Percentiles rank a stretch among this genome's conserved stretches.
phyloP scores from a whole-genome alignment of 1,284 basidiomycete species.

The Tilletiaria anomala region DNA sequence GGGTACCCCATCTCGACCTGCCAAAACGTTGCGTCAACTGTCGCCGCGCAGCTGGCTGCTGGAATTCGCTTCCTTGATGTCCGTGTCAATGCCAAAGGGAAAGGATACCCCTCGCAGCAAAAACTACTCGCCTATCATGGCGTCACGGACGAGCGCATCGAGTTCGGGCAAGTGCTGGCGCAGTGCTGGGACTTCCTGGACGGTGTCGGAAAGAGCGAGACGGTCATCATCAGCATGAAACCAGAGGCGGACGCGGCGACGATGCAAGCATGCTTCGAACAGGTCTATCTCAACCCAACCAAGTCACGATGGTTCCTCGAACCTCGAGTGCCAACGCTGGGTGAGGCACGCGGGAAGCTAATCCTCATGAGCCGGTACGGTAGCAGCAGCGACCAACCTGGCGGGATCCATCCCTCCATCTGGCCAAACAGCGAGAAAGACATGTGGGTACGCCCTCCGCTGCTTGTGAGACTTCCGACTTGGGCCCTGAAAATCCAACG shows the following conservation, averaged over 20 bases:
- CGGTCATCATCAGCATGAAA: background rate
- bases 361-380: slow-evolving; percentile 19
- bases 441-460: too few species aligned
- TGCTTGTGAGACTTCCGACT: too few species aligned
- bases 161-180: slow-evolving; percentile 11
- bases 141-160: slow-evolving; percentile 14
- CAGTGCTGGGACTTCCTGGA: slow-evolving; percentile 12
- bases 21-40: slow-evolving; percentile 8
- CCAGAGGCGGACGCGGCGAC: background rate
- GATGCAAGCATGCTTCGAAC: background rate
- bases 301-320: slow-evolving; percentile 12
- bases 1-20: slow-evolving; percentile 25
- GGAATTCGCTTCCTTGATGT: slow-evolving; percentile 26
- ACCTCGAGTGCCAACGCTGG: slow-evolving; percentile 10
- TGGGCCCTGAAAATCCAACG: too few species aligned
- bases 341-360: slow-evolving; percentile 14
- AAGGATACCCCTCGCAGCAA: slow-evolving; percentile 2
- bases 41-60: slow-evolving; percentile 10
- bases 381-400: slow-evolving; percentile 7
- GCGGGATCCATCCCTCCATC: slow-evolving; percentile 22
- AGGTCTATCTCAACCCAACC: background rate
- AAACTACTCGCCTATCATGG: slow-evolving; percentile 22
- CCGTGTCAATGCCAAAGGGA: slow-evolving; percentile 7
- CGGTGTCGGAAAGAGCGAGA: background rate
- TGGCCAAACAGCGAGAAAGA: slow-evolving; percentile 18